phyloP scores from a whole-genome alignment of 192 early-diverging fungal genomes.

The Spizellomyces sp. region DNA sequence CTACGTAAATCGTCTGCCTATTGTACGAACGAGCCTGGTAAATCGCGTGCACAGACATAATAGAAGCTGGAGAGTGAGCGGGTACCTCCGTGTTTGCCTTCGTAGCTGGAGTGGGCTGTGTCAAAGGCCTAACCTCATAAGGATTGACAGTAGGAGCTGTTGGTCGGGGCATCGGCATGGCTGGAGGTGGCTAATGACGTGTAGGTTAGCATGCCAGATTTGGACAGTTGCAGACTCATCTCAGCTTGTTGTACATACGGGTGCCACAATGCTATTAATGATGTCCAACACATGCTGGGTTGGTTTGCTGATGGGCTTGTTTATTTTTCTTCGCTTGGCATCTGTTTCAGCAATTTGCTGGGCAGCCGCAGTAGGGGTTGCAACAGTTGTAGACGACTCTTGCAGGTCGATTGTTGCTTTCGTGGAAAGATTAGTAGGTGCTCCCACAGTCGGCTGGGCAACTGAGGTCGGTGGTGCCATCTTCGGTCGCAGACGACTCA shows the following conservation, averaged over 20 bases:
- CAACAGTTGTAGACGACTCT: background rate
- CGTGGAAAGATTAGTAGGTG: background rate
- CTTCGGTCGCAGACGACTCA: background rate
- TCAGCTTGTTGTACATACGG: background rate
- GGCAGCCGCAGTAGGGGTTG: background rate
- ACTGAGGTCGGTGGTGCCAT: background rate
- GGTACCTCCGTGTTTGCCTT: background rate
- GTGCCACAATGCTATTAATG: background rate
- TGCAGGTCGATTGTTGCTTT: background rate
- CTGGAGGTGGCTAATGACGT: background rate
- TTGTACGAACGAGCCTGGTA: background rate
- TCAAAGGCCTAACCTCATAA: background rate
- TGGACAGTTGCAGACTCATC: background rate
- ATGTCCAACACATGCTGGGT: background rate
- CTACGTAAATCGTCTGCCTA: background rate
- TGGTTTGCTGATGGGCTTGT: background rate
- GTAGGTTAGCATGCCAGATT: background rate
- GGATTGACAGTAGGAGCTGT: background rate
- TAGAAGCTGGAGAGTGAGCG: background rate
- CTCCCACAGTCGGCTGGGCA: background rate
- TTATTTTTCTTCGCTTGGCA: background rate
- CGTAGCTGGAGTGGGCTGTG: background rate
- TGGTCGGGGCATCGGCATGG: background rate
- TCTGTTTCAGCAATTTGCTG: background rate
- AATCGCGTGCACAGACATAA: background rate